phyloP scores from a whole-genome alignment of 495 filamentous ascomycete species.

The Trichoderma reesei region DNA sequence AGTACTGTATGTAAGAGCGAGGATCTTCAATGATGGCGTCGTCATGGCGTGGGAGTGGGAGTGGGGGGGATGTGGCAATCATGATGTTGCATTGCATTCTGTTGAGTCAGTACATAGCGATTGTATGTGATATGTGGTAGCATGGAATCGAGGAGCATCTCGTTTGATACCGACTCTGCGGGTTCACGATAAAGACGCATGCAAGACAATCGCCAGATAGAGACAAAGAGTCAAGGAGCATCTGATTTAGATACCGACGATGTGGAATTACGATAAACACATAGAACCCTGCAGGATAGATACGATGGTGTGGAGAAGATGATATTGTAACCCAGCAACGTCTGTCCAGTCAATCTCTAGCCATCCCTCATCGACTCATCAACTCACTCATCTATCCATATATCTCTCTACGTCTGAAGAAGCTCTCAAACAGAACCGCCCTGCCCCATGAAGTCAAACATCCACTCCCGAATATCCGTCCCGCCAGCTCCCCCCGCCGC shows the following conservation, averaged over 20 bases:
- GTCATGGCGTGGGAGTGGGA: background rate
- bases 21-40: background rate
- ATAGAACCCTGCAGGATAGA: background rate
- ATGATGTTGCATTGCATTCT: background rate
- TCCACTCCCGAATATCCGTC: background rate
- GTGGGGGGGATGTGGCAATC: background rate
- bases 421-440: background rate
- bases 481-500: background rate
- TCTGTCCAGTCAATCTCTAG: background rate
- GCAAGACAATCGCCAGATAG: too few species aligned
- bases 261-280: background rate
- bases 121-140: background rate
- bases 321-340: background rate
- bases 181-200: background rate
- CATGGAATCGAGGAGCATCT: too few species aligned
- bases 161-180: background rate
- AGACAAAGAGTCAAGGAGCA: too few species aligned
- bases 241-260: background rate
- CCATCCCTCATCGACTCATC: background rate
- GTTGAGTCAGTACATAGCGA: background rate
- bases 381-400: too few species aligned
- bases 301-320: background rate
- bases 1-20: too few species aligned
- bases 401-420: too few species aligned
- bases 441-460: background rate